Percentiles rank a stretch among this genome's conserved stretches.
These are phyloP conservation scores for Ajuga reptans DNA, from an alignment of 305 asterid species.

Conservation along the genomic window DNA sequence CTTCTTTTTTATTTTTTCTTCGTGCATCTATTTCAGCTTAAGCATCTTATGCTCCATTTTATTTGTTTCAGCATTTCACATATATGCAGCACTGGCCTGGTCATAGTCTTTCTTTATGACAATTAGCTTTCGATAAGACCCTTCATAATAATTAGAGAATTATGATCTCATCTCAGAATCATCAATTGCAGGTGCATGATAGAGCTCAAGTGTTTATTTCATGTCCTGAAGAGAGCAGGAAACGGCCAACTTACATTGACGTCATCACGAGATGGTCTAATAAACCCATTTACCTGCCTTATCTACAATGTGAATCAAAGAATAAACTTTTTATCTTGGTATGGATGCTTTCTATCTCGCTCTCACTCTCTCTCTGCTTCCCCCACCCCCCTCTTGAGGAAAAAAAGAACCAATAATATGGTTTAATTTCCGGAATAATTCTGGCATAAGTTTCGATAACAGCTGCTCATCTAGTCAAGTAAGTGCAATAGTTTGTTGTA, in stretches of 20 bases:
- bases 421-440: background rate
- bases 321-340: slow-evolving; percentile 63
- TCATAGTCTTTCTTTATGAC: background rate
- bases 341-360: slow-evolving; percentile 15
- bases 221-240: slow-evolving; percentile 43
- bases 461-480: no score
- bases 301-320: slow-evolving; percentile 37
- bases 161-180: slow-evolving; percentile 12
- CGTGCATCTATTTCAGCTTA: background rate
- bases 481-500: background rate
- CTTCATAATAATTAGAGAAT: background rate
- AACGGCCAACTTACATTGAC: slow-evolving; percentile 55
- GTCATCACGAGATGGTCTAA: slow-evolving; percentile 67
- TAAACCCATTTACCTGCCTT: slow-evolving; percentile 53
- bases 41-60: background rate
- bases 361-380: background rate
- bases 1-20: background rate
- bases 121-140: background rate
- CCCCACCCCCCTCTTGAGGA: background rate
- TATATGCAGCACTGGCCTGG: background rate
- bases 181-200: slow-evolving; percentile 71
- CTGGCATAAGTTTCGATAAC: background rate
- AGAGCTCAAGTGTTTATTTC: slow-evolving; percentile 88
- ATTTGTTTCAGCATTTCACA: background rate
- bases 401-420: background rate